Evolutionary conservation across 352 stramenopile species (phyloP).

Genomic region (Blastocystis sp.): DNA sequence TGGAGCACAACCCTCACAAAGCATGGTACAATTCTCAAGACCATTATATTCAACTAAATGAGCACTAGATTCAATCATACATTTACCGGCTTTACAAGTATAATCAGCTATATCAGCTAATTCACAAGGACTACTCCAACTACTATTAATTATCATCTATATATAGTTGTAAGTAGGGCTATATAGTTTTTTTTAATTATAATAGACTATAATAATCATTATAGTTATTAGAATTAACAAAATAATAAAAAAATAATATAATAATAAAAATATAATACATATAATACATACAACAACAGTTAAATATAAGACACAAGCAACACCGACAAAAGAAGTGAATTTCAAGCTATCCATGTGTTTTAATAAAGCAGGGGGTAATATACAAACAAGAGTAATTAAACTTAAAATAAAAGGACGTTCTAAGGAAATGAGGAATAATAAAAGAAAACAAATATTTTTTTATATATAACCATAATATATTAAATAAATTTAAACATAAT

Average conservation of each 20-base stretch:
- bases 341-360: conserved; percentile 33
- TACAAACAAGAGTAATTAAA: conserved; percentile 20
- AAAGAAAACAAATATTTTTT: conserved; percentile 6
- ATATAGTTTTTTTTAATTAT: too few relatives aligned
- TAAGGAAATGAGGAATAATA: background rate
- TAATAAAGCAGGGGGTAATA: conserved; percentile 8
- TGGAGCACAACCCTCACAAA: conserved; percentile 4
- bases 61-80: conserved; percentile 20
- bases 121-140: conserved; percentile 5
- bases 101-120: conserved; percentile 6
- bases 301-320: conserved; percentile 21
- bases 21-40: conserved; percentile 4
- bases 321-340: conserved; percentile 30
- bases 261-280: too few relatives aligned
- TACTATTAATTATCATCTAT: conserved; percentile 9
- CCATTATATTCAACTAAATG: background rate
- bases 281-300: conserved; percentile 8
- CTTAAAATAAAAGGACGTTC: conserved; percentile 21
- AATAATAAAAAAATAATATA: too few relatives aligned
- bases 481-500: too few relatives aligned
- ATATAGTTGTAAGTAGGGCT: too few relatives aligned
- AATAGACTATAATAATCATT: too few relatives aligned
- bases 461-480: too few relatives aligned
- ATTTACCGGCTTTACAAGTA: conserved; percentile 1
- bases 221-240: too few relatives aligned